A percentile compares a stretch with the other conserved stretches of the same genome.
Conservation (phyloP, 192 early-diverging fungal species). For the Coemansia sp. region DNA sequence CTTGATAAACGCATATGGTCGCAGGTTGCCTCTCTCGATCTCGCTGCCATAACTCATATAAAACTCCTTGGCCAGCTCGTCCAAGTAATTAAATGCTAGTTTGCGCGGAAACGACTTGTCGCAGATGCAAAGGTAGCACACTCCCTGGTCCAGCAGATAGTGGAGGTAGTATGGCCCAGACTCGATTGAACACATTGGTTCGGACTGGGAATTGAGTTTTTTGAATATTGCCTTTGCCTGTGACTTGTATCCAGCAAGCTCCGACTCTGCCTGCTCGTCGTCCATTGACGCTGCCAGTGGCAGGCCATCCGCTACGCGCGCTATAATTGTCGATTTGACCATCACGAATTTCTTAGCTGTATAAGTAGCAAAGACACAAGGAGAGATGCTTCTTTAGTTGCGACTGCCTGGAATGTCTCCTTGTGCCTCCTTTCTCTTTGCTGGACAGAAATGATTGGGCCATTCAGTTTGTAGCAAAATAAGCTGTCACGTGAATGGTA, state of each 20-base stretch:
- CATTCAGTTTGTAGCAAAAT: neutral
- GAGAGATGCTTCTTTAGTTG: neutral
- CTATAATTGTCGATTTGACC: conserved; percentile 94
- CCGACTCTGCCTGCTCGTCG: conserved; percentile 77
- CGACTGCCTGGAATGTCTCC: neutral
- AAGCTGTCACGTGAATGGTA: neutral
- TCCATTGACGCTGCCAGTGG: conserved; percentile 95
- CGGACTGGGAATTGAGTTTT: conserved; percentile 79
- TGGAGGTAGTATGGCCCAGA: conserved; percentile 87
- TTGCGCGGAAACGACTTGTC: conserved; percentile 89
- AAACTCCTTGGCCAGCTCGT: conserved; percentile 95
- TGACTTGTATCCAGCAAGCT: conserved; percentile 88
- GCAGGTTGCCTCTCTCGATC: conserved; percentile 72
- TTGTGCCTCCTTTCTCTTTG: neutral
- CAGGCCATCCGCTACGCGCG: conserved; percentile 88
- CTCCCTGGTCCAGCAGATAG: conserved; percentile 91
- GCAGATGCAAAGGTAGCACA: conserved; percentile 93
- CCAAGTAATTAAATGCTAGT: conserved; percentile 92
- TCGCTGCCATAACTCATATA: conserved; percentile 89
- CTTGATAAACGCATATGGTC: conserved; percentile 97
- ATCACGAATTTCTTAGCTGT: conserved; percentile 42
- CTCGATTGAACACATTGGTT: conserved; percentile 92
- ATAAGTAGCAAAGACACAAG: neutral
- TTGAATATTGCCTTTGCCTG: conserved; percentile 95
- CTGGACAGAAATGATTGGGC: neutral